phyloP scores from a whole-genome alignment of 2,329 filamentous ascomycete genomes.

The Cercospora zeina region DNA sequence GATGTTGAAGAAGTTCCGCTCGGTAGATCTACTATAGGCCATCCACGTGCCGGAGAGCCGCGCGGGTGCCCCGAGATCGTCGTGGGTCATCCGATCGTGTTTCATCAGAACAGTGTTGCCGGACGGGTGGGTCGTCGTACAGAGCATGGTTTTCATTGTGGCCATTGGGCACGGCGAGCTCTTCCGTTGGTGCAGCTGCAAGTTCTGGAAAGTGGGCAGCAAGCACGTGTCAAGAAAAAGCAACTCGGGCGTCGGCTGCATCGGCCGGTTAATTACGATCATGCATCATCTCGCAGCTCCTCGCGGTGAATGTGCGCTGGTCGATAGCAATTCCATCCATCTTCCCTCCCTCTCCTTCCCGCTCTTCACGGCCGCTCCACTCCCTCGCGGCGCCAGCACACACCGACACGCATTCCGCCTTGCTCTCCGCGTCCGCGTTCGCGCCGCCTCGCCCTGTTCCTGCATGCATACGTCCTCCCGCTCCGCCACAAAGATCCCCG shows the following conservation, averaged over 20 bases:
- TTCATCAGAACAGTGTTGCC: background rate
- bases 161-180: background rate
- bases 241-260: background rate
- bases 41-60: conserved; percentile 6
- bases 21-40: background rate
- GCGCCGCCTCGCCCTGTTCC: background rate
- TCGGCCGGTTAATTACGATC: background rate
- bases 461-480: background rate
- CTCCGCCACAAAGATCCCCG: background rate
- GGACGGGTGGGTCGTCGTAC: background rate
- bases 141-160: background rate
- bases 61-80: background rate
- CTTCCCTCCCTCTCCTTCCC: background rate
- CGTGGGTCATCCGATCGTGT: conserved; percentile 1
- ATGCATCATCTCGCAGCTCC: conserved; percentile 6
- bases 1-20: too few relatives aligned
- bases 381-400: conserved; percentile 3
- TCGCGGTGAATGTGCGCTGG: background rate
- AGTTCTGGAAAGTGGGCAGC: background rate
- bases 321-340: conserved; percentile 3
- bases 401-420: background rate
- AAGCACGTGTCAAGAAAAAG: background rate
- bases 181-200: background rate
- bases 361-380: background rate
- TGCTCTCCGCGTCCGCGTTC: background rate